A percentile compares a stretch with the other conserved stretches of the same genome.
phyloP scores from a whole-genome alignment of 306 rosid genomes.

The Mimosa pudica region DNA sequence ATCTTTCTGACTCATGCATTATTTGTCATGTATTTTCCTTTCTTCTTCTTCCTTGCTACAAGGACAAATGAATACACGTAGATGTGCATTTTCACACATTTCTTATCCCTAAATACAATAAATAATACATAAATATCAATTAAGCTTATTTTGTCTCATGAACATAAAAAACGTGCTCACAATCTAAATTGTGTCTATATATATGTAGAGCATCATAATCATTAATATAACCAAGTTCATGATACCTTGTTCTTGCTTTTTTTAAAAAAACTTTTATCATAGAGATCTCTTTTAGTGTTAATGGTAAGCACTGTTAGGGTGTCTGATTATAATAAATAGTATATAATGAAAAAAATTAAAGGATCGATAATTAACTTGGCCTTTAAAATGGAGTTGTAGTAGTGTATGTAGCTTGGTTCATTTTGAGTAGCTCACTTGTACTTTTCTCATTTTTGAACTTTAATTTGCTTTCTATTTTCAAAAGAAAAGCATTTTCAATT shows the following conservation, averaged over 20 bases:
- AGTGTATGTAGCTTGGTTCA: too few species aligned
- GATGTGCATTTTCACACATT: neutral
- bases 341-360: too few species aligned
- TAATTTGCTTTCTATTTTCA: too few species aligned
- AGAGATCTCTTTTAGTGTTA: too few species aligned
- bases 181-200: too few species aligned
- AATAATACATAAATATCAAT: neutral
- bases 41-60: neutral
- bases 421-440: too few species aligned
- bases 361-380: too few species aligned
- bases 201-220: neutral
- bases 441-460: too few species aligned
- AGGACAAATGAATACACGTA: slow-evolving; percentile 1
- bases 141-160: neutral
- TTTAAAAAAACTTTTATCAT: too few species aligned
- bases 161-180: neutral
- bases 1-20: neutral
- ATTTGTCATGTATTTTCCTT: neutral
- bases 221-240: neutral
- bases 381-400: too few species aligned
- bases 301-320: too few species aligned
- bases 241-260: neutral
- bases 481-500: neutral
- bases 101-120: slow-evolving; percentile 5
- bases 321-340: too few species aligned